Evolutionary conservation across 176 grass and related monocot genomes (phyloP).

Genomic region (Stipa capillata): DNA sequence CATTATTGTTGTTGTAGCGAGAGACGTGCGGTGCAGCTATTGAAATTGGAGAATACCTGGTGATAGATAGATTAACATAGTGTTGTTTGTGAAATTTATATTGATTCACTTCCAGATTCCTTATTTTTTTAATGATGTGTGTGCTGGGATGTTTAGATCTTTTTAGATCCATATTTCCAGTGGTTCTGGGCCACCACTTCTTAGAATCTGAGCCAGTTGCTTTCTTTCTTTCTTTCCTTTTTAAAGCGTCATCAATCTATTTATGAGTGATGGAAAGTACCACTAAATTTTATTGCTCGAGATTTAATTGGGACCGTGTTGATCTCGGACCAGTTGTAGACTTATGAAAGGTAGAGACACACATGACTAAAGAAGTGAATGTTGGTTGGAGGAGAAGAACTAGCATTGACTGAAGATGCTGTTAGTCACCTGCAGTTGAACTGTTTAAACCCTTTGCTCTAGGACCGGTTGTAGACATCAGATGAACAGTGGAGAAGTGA

Average conservation of each 20-base stretch:
- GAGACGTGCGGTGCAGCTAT: neutral
- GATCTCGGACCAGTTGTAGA: neutral
- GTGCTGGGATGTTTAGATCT: neutral
- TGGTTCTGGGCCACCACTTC: neutral
- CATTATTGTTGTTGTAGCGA: neutral
- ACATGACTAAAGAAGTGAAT: neutral
- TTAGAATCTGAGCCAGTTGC: neutral
- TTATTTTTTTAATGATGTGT: neutral
- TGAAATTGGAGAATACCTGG: neutral
- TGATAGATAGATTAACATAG: constrained; percentile 11
- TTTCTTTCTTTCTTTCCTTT: neutral
- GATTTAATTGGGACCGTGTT: neutral
- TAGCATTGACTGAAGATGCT: neutral
- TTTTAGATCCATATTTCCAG: neutral
- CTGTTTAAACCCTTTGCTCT: neutral
- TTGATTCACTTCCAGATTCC: neutral
- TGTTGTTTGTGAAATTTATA: neutral
- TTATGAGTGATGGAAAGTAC: neutral
- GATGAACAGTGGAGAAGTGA: neutral
- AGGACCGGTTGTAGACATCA: neutral
- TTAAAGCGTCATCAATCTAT: neutral
- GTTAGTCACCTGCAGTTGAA: neutral
- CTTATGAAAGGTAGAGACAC: neutral
- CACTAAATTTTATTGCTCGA: neutral
- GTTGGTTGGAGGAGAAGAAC: neutral